Conservation (phyloP, 345 rosid genomes). For the Leavenworthia alabamica region DNA sequence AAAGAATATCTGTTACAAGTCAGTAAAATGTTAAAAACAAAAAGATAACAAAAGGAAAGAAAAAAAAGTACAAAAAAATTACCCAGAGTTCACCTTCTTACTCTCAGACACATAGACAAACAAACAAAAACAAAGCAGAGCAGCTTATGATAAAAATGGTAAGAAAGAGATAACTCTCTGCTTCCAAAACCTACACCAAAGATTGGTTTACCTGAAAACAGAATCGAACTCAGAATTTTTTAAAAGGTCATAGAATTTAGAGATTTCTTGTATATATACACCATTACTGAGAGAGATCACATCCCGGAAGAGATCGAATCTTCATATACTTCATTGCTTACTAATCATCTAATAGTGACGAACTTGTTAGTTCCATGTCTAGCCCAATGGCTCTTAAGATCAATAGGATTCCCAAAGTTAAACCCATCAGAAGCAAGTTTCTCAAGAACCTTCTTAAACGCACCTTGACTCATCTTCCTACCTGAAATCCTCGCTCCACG, state of each 20-base stretch:
- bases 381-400: slow-evolving; percentile 93
- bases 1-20: slow-evolving; percentile 29
- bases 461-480: slow-evolving; percentile 98
- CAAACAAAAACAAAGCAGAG: slow-evolving; percentile 24
- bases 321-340: too few species aligned
- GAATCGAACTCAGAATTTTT: neutral
- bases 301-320: neutral
- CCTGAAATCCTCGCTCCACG: slow-evolving; percentile 98
- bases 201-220: slow-evolving; percentile 9
- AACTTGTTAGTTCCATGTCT: slow-evolving; percentile 99
- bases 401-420: slow-evolving; percentile 77
- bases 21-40: slow-evolving; percentile 25
- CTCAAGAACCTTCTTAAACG: slow-evolving; percentile 94
- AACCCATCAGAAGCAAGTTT: slow-evolving; percentile 89
- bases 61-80: neutral
- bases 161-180: neutral
- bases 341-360: slow-evolving; percentile 87
- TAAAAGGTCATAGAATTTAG: slow-evolving; percentile 8
- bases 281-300: slow-evolving; percentile 15
- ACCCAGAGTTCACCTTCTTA: slow-evolving; percentile 12
- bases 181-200: slow-evolving; percentile 1
- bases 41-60: slow-evolving; percentile 1
- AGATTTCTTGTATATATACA: slow-evolving; percentile 18
- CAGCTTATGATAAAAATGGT: slow-evolving; percentile 9
- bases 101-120: slow-evolving; percentile 1